Conservation (phyloP, 2,329 filamentous ascomycete genomes). For the Penicillium sp. region DNA sequence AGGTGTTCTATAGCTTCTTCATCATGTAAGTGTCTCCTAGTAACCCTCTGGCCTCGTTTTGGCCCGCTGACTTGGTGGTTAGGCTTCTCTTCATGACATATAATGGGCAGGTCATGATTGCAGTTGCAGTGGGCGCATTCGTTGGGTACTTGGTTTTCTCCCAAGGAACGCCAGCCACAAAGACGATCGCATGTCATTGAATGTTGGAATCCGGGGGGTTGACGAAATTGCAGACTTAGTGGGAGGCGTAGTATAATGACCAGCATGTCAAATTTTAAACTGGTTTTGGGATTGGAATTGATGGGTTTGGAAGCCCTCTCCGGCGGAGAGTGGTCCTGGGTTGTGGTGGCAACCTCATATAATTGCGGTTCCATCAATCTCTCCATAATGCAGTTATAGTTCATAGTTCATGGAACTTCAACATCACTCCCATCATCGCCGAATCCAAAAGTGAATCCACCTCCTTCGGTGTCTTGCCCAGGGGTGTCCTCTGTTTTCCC, state of each 20-base stretch:
- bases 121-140: conserved; percentile 84
- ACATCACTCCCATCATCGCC: conserved; percentile 56
- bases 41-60: neutral
- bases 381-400: neutral
- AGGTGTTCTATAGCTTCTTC: conserved; percentile 99
- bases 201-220: neutral
- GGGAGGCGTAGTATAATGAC: neutral
- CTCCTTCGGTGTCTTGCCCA: conserved; percentile 33
- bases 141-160: conserved; percentile 84
- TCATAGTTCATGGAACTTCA: conserved; percentile 47
- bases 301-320: neutral
- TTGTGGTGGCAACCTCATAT: neutral
- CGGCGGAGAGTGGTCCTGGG: neutral
- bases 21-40: conserved; percentile 74
- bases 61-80: conserved; percentile 2
- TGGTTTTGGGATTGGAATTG: neutral
- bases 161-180: conserved; percentile 65
- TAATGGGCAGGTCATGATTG: conserved; percentile 95
- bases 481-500: conserved; percentile 43
- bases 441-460: conserved; percentile 64
- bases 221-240: neutral
- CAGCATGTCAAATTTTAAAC: neutral
- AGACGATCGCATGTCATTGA: conserved; percentile 89
- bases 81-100: conserved; percentile 99
- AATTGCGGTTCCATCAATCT: neutral